Base-by-base conservation (phyloP, 345 rosid genomes). In the Ceriops tagal region DNA sequence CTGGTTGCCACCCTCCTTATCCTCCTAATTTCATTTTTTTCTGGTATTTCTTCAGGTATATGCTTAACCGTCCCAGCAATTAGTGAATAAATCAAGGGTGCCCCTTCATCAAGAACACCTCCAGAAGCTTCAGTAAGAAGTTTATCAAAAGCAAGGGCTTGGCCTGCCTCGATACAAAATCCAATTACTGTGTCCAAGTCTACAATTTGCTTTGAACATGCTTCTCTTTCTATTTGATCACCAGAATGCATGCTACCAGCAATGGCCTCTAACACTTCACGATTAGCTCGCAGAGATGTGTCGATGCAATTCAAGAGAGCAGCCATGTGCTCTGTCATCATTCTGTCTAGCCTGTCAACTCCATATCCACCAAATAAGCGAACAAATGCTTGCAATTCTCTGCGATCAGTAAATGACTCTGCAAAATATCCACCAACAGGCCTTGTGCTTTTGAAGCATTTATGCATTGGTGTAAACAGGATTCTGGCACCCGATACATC, bases 391-490 rank as follows among this genome's bases (percentile, higher is more conserved):
- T 83, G 85, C 75, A 95, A 67, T 71, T 95, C 98, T 83, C 87
- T 73, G 57, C 85, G 86, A 74, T 88, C 99, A 59, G 98, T 90
- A 71, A 95, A 97, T 2, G 98, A 95, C 82, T 95, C 99, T 1
- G 98, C 99, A 87, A 92, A 95, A 79, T 92, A 95, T 77, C 99
- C 99, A 68, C 97, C 98, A 59, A 95, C 96, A 67, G 98, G 99
- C 82, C 97, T 90, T 26, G 91, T 87, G 85, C 99, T 95, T 83
- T 92, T 92, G 81, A 95, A 92, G 91, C 91, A 87, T 78, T 78
- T 84, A 70, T 89, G 99, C 75, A 84, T 80, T 5, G 99, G 98
- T 60, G 98, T 88, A 49, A 92, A 95, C 72, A 95, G 87, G 80
- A 92, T 90, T 82, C 98, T 97, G 68, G 97, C 97, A 72, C 92